Percentiles rank a stretch among this genome's conserved stretches.
phyloP scores from a whole-genome alignment of 352 stramenopile species.

The Saprolegnia parasitica region DNA sequence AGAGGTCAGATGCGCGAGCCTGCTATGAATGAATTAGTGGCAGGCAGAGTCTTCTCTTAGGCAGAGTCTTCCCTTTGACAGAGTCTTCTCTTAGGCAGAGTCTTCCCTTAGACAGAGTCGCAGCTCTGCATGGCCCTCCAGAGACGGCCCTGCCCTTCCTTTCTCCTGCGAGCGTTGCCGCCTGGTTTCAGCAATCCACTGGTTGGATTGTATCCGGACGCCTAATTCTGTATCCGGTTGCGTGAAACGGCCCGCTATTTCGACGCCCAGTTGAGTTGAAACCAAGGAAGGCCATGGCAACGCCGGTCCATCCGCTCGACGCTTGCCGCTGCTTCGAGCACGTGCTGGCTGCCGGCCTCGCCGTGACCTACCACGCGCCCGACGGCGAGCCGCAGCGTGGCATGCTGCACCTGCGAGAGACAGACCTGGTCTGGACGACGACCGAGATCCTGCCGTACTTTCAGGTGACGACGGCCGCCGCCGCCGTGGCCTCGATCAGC shows the following conservation, averaged over 20 bases:
- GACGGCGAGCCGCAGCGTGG: conserved; percentile 47
- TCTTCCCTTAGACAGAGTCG: too few species aligned
- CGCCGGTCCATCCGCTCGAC: background rate
- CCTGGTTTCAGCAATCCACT: too few species aligned
- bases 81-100: too few species aligned
- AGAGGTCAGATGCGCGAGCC: too few species aligned
- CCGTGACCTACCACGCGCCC: conserved; percentile 45
- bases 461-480: conserved; percentile 33
- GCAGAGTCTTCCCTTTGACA: too few species aligned
- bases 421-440: conserved; percentile 57
- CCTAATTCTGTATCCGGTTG: too few species aligned
- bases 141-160: too few species aligned
- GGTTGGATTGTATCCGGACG: too few species aligned
- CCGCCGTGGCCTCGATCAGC: conserved; percentile 48
- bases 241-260: conserved; percentile 2
- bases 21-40: too few species aligned
- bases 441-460: conserved; percentile 36
- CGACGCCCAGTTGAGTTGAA: background rate
- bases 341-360: conserved; percentile 30
- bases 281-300: background rate
- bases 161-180: too few species aligned
- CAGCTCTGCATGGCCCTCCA: too few species aligned
- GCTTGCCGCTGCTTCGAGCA: background rate
- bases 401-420: conserved; percentile 52
- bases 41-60: too few species aligned